Conservation (phyloP, 2,329 filamentous ascomycete species). For the Eutypa lata region DNA sequence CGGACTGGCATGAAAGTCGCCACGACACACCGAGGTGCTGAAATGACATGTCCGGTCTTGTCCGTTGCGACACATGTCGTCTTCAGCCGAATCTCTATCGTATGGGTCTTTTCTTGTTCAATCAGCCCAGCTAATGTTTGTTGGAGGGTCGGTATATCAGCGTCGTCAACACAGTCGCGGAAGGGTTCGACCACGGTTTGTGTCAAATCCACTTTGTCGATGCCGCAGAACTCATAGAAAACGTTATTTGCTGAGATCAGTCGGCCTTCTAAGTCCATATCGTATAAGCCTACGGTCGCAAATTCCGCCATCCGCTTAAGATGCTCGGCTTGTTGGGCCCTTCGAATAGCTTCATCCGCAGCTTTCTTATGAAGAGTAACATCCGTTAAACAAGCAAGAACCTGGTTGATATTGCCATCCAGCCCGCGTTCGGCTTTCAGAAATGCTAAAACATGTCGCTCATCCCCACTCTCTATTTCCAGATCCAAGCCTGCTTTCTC, state of each 20-base stretch:
- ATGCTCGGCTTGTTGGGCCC: conserved; percentile 50
- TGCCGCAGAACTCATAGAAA: conserved; percentile 50
- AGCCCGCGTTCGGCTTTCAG: conserved; percentile 43
- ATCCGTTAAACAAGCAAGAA: conserved; percentile 49
- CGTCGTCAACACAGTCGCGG: conserved; percentile 40
- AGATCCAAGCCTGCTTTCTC: conserved; percentile 33
- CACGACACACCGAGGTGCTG: conserved; percentile 45
- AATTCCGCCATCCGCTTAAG: conserved; percentile 53
- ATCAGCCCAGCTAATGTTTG: conserved; percentile 38
- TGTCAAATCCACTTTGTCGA: conserved; percentile 40
- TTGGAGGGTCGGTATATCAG: conserved; percentile 40
- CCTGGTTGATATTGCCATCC: conserved; percentile 41
- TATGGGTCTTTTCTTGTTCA: conserved; percentile 39
- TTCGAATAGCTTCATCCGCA: conserved; percentile 44
- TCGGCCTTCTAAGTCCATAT: conserved; percentile 48
- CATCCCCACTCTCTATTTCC: conserved; percentile 26
- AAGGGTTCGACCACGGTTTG: conserved; percentile 40
- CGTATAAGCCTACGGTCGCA: conserved; percentile 54
- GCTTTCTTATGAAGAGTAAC: conserved; percentile 48
- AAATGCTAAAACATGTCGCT: conserved; percentile 45
- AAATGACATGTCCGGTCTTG: conserved; percentile 38
- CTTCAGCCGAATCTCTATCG: conserved; percentile 47
- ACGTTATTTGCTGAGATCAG: conserved; percentile 50
- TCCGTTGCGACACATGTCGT: conserved; percentile 45
- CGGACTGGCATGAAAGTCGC: conserved; percentile 50